Base-by-base conservation (phyloP, 140 eudicot species). In the Erigeron philadelphicus region DNA sequence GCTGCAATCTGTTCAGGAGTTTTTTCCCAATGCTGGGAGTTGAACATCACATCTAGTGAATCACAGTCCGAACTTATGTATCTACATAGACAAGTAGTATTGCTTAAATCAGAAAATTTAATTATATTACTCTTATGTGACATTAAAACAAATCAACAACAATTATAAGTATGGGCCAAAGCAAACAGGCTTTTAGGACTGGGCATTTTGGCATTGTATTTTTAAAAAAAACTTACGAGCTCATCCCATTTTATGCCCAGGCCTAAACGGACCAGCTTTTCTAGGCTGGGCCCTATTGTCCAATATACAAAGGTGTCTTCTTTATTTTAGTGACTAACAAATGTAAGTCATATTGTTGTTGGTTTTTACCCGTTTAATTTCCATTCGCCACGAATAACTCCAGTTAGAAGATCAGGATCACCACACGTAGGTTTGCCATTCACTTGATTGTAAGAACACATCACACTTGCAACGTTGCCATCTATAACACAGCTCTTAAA, bases 391-490 rank as follows among this genome's bases (percentile, higher is more conserved):
- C 98, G 82, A 64, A 89, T 70, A 18, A 83, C 87, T 12, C 93
- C 96, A 41, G 80, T 58, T 42, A 93, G 79, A 31, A 93, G 89
- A 67, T 93, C 85, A 6, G 83, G 79, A 71, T 93, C 95, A 35
- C 87, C 98, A 74, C 98, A 93, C 11, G 90, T 86, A 21, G 98
- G 88, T 56, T 63, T 86, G 65, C 98, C 98, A 62, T 93, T 93
- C 15, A 93, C 95, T 78, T 89, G 85, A 74, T 93, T 93, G 72
- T 93, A 93, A 55, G 98, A 89, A 76, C 98, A 93, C 98, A 93
- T 93, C 2, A 93, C 96, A 75, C 98, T 89, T 11, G 95, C 93
- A 44, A 85, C 98, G 70, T 93, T 87, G 53, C 98, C 98, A 61
- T 93, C 94, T 61, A 77, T 10, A 67, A 93, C 95, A 75, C 98